These are phyloP conservation scores for Colletotrichum liaoningense DNA, from an alignment of 2,329 filamentous ascomycete species.

Conservation along the genomic window DNA sequence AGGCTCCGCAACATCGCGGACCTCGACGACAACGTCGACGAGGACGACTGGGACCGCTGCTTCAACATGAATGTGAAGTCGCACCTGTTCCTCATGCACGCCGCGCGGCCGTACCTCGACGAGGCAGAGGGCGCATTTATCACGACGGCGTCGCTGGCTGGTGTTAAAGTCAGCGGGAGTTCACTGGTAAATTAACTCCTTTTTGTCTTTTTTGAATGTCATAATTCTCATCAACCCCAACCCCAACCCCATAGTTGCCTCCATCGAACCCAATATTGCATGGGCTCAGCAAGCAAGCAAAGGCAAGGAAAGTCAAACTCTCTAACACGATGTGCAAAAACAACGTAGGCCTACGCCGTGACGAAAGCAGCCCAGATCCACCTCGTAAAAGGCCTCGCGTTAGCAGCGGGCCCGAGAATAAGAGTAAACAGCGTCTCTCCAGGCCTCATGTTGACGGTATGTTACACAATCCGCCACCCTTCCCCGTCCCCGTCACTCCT, in stretches of 20 bases:
- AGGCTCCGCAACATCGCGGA: conserved; percentile 55
- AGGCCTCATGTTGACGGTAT: conserved; percentile 61
- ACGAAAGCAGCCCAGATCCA: conserved; percentile 80
- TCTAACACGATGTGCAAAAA: background rate
- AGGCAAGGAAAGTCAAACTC: background rate
- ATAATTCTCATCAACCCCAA: conserved; percentile 18
- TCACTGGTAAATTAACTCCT: conserved; percentile 54
- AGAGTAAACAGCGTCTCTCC: conserved; percentile 70
- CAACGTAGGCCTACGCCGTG: conserved; percentile 74
- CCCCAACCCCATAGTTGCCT: background rate
- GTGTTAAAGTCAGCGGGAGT: conserved; percentile 72
- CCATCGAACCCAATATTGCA: background rate
- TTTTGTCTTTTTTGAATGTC: too few species aligned
- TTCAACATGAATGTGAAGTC: conserved; percentile 63
- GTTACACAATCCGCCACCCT: conserved; percentile 26
- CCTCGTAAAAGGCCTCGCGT: conserved; percentile 64
- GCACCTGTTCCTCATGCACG: conserved; percentile 60
- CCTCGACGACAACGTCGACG: conserved; percentile 59
- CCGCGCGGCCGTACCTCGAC: conserved; percentile 55
- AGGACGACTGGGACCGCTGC: conserved; percentile 60
- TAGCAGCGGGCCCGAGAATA: conserved; percentile 64
- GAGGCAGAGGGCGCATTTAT: conserved; percentile 67
- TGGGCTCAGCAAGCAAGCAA: background rate
- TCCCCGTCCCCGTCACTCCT: too few species aligned
- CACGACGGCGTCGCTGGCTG: conserved; percentile 72